A percentile compares a stretch with the other conserved stretches of the same genome.
phyloP scores from a whole-genome alignment of 179 eudicot species.

The Amaranthus tricolor region DNA sequence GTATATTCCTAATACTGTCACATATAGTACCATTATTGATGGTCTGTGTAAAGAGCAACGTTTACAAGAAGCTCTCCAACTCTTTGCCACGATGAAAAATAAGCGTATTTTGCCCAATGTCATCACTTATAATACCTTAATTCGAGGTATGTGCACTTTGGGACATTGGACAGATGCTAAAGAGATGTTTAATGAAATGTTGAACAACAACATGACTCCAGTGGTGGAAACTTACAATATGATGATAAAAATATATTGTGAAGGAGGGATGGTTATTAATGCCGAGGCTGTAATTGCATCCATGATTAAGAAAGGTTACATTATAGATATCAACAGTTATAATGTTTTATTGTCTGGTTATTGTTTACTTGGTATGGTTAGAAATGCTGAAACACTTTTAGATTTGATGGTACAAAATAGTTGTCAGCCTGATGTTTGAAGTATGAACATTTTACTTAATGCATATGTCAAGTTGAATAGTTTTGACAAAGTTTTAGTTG shows the following conservation, averaged over 20 bases:
- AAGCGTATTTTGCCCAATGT: slow-evolving; percentile 7
- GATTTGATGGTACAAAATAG: too few species aligned
- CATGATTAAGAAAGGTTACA: too few species aligned
- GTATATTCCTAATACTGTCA: neutral
- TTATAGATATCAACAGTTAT: too few species aligned
- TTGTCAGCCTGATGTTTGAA: neutral
- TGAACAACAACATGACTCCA: neutral
- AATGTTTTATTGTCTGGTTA: too few species aligned
- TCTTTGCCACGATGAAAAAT: slow-evolving; percentile 19
- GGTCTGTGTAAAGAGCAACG: neutral
- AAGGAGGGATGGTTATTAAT: too few species aligned
- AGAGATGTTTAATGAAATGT: neutral
- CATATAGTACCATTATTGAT: slow-evolving; percentile 14
- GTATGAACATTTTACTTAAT: neutral
- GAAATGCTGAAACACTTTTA: too few species aligned
- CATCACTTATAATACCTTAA: neutral
- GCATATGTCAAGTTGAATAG: neutral
- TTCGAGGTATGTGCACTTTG: neutral
- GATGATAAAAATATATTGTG: too few species aligned
- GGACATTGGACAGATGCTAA: slow-evolving; percentile 1
- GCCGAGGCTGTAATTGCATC: too few species aligned
- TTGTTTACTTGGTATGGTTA: too few species aligned
- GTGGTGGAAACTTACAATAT: too few species aligned
- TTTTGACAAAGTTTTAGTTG: neutral
- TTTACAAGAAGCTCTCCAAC: neutral